phyloP scores from a whole-genome alignment of 306 rosid species.

The Chamaecrista fasciculata region DNA sequence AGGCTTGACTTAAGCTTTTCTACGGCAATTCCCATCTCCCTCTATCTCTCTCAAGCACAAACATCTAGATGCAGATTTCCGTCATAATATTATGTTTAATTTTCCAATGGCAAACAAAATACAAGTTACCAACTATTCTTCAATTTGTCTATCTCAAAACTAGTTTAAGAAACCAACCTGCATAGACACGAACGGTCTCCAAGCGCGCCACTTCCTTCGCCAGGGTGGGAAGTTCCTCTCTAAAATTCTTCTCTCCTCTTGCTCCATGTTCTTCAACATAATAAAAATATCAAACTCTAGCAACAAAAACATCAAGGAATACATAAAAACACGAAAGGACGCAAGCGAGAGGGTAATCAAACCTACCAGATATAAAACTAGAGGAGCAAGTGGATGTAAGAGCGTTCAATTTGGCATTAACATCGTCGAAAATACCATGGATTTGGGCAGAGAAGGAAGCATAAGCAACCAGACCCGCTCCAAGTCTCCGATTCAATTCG shows the following conservation, averaged over 20 bases:
- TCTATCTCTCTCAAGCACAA: slow-evolving; percentile 1
- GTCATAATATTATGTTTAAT: not conserved
- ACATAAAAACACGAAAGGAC: not conserved
- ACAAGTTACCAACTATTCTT: not conserved
- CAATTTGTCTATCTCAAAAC: slow-evolving; percentile 16
- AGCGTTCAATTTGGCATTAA: slow-evolving; percentile 40
- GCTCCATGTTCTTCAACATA: slow-evolving; percentile 41
- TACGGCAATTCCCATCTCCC: not conserved
- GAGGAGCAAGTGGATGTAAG: slow-evolving; percentile 50
- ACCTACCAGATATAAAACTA: slow-evolving; percentile 36
- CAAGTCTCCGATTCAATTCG: slow-evolving; percentile 60
- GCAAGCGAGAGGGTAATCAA: slow-evolving; percentile 2
- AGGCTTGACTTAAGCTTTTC: not conserved
- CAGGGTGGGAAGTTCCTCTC: slow-evolving; percentile 80
- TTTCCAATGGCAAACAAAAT: not conserved
- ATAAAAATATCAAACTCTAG: slow-evolving; percentile 17
- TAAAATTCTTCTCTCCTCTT: slow-evolving; percentile 50
- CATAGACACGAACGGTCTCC: slow-evolving; percentile 77
- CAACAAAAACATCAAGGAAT: not conserved
- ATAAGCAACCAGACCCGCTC: slow-evolving; percentile 51
- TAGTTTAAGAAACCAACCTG: slow-evolving; percentile 48
- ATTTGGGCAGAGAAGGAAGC: slow-evolving; percentile 59
- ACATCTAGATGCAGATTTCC: not conserved
- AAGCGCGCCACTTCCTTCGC: slow-evolving; percentile 91
- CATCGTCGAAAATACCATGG: slow-evolving; percentile 42